Evolutionary conservation across 768 basidiomycete genomes (phyloP).

Genomic region (Sutorius australiensis): DNA sequence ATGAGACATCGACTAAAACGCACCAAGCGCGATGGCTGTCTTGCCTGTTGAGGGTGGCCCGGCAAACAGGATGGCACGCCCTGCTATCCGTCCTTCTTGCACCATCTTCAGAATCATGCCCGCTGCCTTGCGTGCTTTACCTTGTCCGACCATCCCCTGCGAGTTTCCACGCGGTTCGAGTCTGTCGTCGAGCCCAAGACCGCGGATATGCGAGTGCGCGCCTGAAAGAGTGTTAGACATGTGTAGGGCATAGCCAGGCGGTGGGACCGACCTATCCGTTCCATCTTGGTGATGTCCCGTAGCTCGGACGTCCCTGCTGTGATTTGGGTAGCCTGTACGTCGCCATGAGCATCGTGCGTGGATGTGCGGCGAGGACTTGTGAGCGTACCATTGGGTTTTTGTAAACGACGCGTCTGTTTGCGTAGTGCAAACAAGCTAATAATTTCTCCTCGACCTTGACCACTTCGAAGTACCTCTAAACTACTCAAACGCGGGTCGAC

Average conservation of each 20-base stretch:
- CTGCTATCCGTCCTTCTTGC: slow-evolving; percentile 92
- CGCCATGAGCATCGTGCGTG: slow-evolving; percentile 6
- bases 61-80: slow-evolving; percentile 94
- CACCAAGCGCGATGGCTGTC: slow-evolving; percentile 97
- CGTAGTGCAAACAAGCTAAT: slow-evolving; percentile 25
- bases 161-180: slow-evolving; percentile 85
- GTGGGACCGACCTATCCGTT: slow-evolving; percentile 70
- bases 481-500: background rate
- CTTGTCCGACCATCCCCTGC: slow-evolving; percentile 98
- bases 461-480: background rate
- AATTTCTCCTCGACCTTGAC: background rate
- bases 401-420: slow-evolving; percentile 33
- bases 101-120: slow-evolving; percentile 99
- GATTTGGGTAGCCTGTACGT: slow-evolving; percentile 61
- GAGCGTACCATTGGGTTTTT: slow-evolving; percentile 27
- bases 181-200: slow-evolving; percentile 87
- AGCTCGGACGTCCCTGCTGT: slow-evolving; percentile 74
- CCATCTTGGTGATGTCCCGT: slow-evolving; percentile 88
- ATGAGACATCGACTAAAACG: slow-evolving; percentile 5
- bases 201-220: slow-evolving; percentile 92
- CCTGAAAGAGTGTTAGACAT: slow-evolving; percentile 40
- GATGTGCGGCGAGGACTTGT: background rate
- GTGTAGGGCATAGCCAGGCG: background rate
- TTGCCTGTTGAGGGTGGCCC: slow-evolving; percentile 97
- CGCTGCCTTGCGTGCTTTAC: slow-evolving; percentile 92